phyloP scores from a whole-genome alignment of 164 flowering plant genomes.

The Houttuynia cordata region DNA sequence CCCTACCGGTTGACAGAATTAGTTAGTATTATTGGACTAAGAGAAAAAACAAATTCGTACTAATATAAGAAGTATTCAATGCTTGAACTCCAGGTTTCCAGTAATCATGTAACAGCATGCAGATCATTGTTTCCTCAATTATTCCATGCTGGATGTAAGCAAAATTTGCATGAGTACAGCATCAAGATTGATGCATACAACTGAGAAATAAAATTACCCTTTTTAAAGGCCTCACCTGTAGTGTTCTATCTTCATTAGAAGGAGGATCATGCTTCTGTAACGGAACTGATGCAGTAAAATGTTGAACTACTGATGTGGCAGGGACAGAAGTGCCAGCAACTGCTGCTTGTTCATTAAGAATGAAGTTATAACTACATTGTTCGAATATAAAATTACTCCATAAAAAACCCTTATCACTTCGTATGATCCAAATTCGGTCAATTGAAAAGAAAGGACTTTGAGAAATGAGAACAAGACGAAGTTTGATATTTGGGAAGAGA shows the following conservation, averaged over 20 bases:
- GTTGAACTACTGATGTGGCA: conserved; percentile 24
- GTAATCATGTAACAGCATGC: too few species aligned
- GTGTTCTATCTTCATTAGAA: conserved; percentile 32
- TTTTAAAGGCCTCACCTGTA: conserved; percentile 25
- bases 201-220: background rate
- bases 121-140: background rate
- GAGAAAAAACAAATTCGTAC: background rate
- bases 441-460: background rate
- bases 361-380: conserved; percentile 28
- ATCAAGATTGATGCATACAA: too few species aligned
- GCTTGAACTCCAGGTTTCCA: background rate
- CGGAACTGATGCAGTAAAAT: conserved; percentile 44
- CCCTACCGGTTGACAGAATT: conserved; percentile 19
- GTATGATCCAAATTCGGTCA: background rate
- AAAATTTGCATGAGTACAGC: background rate
- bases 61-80: background rate
- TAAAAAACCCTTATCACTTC: background rate
- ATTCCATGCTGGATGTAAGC: background rate
- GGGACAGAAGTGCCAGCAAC: conserved; percentile 24
- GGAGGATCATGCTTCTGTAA: conserved; percentile 52
- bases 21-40: background rate
- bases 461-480: background rate
- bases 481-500: too few species aligned
- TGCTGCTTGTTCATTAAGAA: conserved; percentile 37
- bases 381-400: background rate